Base-by-base conservation (phyloP, 1,284 basidiomycete species). In the Heterobasidion occidentale region DNA sequence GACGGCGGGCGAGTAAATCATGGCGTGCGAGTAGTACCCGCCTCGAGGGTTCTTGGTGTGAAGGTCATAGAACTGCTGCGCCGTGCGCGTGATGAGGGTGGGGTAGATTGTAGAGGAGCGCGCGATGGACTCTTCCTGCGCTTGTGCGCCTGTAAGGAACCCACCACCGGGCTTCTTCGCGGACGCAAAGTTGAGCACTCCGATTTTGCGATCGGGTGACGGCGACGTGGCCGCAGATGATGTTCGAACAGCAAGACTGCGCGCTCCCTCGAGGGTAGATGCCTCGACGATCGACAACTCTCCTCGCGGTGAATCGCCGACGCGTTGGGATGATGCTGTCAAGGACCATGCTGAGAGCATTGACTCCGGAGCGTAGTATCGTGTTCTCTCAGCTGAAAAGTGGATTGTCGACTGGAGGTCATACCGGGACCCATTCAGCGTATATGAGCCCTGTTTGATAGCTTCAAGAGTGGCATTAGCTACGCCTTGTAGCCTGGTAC, bases 101-200 rank as follows among this genome's bases (percentile, higher is more conserved):
- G 75, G 72, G 62, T 82, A 85, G 11, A 87, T 68, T 1, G 81
- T 83, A 27, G 84, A 86, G 1, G 83, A 79, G 47, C 86, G 47
- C 86, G 86, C 85, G 60, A 89, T 77, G 48, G 81, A 83, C 67
- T 89, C 86, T 66, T 89, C 87, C 65, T 89, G 86, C 3, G 86
- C 85, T 60, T 78, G 78, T 2, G 85, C 77, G 36, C 87, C 88
- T 44, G 61, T 71, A 36, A 80, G 70, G 66, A 89, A 88, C 1
- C 86, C 86, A 7, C 86, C 86, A 1, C 86, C 86, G 1, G 84
- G 82, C 33, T 80, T 79, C 60, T 74, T 84, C 8, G 86, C 85
- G 12, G 83, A 86, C 5, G 84, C 86, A 62, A 88, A 88, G 65
- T 82, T 87, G 45, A 88, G 76, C 4, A 88, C 68, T 14, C 83